Conservation (phyloP, 768 basidiomycete genomes). For the Boletus insuetus region DNA sequence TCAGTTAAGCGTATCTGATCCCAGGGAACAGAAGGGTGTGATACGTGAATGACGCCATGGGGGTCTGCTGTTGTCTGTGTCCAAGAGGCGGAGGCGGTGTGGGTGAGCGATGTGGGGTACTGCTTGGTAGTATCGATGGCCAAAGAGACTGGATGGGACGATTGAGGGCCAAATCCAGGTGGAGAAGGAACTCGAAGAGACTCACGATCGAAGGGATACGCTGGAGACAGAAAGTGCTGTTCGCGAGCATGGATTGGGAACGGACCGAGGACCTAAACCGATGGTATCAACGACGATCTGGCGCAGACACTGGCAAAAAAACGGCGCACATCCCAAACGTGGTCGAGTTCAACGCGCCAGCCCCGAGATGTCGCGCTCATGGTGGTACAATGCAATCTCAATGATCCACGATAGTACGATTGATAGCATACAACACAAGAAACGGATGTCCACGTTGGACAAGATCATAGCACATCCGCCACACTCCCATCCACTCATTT, state of each 20-base stretch:
- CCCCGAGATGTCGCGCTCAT: constrained; percentile 6
- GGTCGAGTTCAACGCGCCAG: constrained; percentile 27
- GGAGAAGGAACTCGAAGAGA: constrained; percentile 1
- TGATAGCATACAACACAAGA: constrained; percentile 5
- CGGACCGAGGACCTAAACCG: constrained; percentile 68
- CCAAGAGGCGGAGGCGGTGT: constrained; percentile 53
- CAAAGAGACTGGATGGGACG: constrained; percentile 5
- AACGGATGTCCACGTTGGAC: background rate
- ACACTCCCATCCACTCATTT: constrained; percentile 41
- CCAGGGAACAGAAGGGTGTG: constrained; percentile 67
- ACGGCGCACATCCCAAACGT: constrained; percentile 28
- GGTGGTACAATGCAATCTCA: background rate
- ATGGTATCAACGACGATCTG: background rate
- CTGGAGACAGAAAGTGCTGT: constrained; percentile 77
- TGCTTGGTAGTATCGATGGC: constrained; percentile 17
- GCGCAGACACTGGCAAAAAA: background rate
- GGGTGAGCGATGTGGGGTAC: constrained; percentile 58
- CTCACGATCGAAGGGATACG: constrained; percentile 67
- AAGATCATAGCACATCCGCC: background rate
- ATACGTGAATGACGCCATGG: constrained; percentile 54
- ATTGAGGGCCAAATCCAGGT: background rate
- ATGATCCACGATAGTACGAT: background rate
- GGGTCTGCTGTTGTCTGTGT: constrained; percentile 38
- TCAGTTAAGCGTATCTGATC: constrained; percentile 65
- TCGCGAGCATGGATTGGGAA: constrained; percentile 84